Conservation (phyloP, 768 basidiomycete genomes). For the Phaffia australis region DNA sequence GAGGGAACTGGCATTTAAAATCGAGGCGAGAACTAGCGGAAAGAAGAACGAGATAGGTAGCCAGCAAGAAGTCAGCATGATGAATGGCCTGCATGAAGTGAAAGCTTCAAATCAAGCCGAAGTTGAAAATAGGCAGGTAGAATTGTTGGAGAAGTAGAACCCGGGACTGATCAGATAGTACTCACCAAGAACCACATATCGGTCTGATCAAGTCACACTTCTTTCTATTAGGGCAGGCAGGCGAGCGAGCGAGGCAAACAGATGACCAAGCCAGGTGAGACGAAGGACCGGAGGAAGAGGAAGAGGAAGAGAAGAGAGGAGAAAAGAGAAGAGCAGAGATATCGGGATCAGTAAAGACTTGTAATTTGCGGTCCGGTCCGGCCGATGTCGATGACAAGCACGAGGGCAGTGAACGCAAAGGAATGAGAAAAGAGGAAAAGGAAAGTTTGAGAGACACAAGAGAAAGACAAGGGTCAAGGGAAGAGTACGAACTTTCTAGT, state of each 20-base stretch:
- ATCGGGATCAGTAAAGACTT: no score
- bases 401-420: no score
- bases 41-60: background rate
- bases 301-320: no score
- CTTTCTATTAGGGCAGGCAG: conserved; percentile 4
- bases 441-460: background rate
- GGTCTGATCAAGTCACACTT: conserved; percentile 17
- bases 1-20: conserved; percentile 20
- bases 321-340: no score
- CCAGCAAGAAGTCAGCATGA: background rate
- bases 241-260: no score
- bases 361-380: no score
- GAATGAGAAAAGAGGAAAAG: background rate
- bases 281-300: no score
- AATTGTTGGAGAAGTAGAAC: background rate
- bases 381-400: no score
- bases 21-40: conserved; percentile 3
- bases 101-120: no score
- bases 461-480: background rate
- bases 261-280: no score
- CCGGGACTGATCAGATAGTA: background rate
- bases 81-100: no score
- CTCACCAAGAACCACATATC: conserved; percentile 20
- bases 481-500: background rate
- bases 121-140: no score